Evolutionary conservation across 352 stramenopile genomes (phyloP), one percentile per base, ranked within the genome.

Genomic region (Phytopythium litorale): DNA sequence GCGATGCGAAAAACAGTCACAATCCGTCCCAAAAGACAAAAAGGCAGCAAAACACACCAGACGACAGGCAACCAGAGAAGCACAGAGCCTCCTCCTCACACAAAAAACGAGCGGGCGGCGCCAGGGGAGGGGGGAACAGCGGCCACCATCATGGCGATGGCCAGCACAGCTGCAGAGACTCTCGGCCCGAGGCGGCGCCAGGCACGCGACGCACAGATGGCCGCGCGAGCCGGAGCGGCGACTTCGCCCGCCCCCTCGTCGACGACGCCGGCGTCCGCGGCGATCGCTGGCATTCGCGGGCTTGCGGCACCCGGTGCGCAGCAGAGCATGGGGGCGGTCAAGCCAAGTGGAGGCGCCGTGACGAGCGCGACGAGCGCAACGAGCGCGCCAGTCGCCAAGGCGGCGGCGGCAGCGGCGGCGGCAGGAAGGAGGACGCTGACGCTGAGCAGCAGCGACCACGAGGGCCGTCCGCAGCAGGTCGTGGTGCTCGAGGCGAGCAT

Each of bases 401-500:
- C 32, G 50, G 32, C 50, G 28, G 3, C 28, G 50, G 32, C 50
- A 4, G 3, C 28, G 12, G 16, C 54, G 38, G 19, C 25, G 40
- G 21, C 25, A 0, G 48, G 48, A 0, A 16, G 55, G 55, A 25
- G 38, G 15, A 60, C 55, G 55, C 55, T 60, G 55, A 60, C 55
- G 55, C 55, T 60, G 55, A 60, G 55, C 55, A 60, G 55, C 40
- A 60, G 55, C 40, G 55, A 60, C 55, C 38, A 52, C 55, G 55
- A 50, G 40, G 55, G 55, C 23, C 55, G 55, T 5, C 55, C 55
- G 55, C 55, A 60, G 55, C 55, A 60, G 55, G 16, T 60, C 23
- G 55, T 60, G 25, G 55, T 60, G 38, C 67, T 75, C 52, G 70
- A 73, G 50, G 53, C 57, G 56, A 80, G 69, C 42, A 60, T 45